Conservation (phyloP, 1,284 basidiomycete species). For the Ganoderma leucocontextum region DNA sequence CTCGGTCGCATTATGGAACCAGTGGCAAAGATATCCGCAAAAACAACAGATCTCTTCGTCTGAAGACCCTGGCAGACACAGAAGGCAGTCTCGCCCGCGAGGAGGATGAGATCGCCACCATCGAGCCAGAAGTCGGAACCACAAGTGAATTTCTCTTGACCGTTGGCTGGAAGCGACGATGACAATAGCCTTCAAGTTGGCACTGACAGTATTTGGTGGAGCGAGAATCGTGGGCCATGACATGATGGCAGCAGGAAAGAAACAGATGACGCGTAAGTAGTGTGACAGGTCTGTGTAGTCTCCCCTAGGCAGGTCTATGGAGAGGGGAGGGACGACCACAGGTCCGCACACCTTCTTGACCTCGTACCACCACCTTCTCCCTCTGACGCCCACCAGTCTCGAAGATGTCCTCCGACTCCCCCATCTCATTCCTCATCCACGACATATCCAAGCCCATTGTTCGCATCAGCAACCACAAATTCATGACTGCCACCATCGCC, state of each 20-base stretch:
- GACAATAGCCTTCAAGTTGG: neutral
- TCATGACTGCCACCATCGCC: too few species aligned
- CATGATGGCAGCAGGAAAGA: neutral
- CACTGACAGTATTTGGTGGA: neutral
- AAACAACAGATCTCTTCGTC: constrained; percentile 21
- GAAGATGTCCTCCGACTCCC: too few species aligned
- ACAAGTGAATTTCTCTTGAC: neutral
- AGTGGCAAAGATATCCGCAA: neutral
- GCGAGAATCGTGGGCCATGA: neutral
- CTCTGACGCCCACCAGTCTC: too few species aligned
- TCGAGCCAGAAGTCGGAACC: constrained; percentile 30
- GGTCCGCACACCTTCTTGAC: too few species aligned
- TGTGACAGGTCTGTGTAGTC: neutral
- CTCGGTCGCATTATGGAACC: neutral
- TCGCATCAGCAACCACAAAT: too few species aligned
- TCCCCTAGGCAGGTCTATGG: too few species aligned
- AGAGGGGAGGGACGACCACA: too few species aligned
- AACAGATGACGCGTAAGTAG: neutral
- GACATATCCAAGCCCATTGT: too few species aligned
- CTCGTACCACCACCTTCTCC: too few species aligned
- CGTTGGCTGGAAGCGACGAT: neutral
- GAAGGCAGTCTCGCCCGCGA: constrained; percentile 28
- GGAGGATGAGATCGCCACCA: constrained; percentile 37
- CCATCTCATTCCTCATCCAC: too few species aligned
- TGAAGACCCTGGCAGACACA: constrained; percentile 32